Evolutionary conservation across 176 grass and related monocot species (phyloP), one percentile per base, ranked within the genome.

Genomic region (Avena eriantha): DNA sequence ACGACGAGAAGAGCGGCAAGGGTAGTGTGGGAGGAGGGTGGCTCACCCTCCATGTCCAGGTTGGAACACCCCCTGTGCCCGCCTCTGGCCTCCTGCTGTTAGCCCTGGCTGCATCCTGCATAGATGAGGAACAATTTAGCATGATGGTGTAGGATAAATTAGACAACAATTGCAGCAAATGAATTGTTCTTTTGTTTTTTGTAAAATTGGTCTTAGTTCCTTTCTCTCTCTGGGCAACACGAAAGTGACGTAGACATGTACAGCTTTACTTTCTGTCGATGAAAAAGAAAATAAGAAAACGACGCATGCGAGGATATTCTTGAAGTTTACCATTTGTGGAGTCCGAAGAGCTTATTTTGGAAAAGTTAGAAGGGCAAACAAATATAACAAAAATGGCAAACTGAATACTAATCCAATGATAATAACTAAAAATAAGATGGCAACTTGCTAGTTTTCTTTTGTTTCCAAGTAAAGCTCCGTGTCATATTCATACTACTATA

Each of bases 51-150:
- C 90, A 93, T 69, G 91, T 66, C 91, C 91, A 85, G 92, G 71
- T 92, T 60, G 89, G 78, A 80, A 82, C 61, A 71, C 50, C 76
- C 70, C 84, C 85, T 31, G 83, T 75, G 14, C 50, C 85, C 33
- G 72, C 79, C 48, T 89, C 86, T 16, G 90, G 54, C 73, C 71
- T 78, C 79, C 88, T 89, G 81, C 41, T 69, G 72, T 89, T 82
- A 36, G 93, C 80, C 88, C 69, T 95, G 74, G 87, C 89, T 92
- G 86, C 77, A 87, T 82, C 76, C 96, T 98, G 41, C 79, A 80
- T 58, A 19, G 76, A 61, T 22, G 34, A 84, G 63, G 2, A 60
- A 47, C n/a, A 80, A 48, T 80, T 84, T 49, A 84, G 79, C 50
- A 43, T 54, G 74, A 14, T 57, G 45, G 21, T 79, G 33, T 22